Conservation (phyloP, 2,329 filamentous ascomycete genomes). For the Pezicula carpinea region DNA sequence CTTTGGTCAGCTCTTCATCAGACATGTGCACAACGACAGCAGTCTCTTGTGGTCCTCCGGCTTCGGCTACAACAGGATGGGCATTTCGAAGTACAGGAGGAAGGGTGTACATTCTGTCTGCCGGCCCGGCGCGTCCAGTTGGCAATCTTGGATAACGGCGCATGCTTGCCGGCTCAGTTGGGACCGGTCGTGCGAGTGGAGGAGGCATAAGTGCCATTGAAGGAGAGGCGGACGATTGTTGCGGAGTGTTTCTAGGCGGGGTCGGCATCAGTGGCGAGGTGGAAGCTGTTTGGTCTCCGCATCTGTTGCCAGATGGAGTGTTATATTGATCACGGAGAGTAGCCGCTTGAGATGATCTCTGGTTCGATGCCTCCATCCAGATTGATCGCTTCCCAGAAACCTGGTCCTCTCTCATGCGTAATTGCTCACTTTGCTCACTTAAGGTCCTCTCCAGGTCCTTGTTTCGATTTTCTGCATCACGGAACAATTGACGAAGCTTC, state of each 20-base stretch:
- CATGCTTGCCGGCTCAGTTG: no score
- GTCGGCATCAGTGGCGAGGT: no score
- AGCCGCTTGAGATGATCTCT: not conserved
- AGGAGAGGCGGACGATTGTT: not conserved
- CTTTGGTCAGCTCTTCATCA: not conserved
- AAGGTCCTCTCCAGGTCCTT: slow-evolving; percentile 11
- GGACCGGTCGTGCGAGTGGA: no score
- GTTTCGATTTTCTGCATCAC: slow-evolving; percentile 3
- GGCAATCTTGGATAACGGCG: no score
- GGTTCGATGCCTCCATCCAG: slow-evolving; percentile 16
- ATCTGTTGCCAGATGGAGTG: slow-evolving; percentile 13
- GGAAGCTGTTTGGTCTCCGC: no score
- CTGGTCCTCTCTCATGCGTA: slow-evolving; percentile 9
- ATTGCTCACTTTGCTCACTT: slow-evolving; percentile 11
- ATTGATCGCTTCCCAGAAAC: slow-evolving; percentile 14
- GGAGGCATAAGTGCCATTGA: no score
- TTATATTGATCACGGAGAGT: slow-evolving; percentile 14
- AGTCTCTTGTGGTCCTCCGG: not conserved
- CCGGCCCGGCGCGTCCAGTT: no score
- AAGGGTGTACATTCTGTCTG: no score
- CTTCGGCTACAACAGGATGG: no score
- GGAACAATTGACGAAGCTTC: slow-evolving; percentile 4
- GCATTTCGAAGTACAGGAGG: no score
- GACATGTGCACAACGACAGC: not conserved
- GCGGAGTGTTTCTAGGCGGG: not conserved